Conservation (phyloP, 257 asterid species). For the Solanum tarapatanum region DNA sequence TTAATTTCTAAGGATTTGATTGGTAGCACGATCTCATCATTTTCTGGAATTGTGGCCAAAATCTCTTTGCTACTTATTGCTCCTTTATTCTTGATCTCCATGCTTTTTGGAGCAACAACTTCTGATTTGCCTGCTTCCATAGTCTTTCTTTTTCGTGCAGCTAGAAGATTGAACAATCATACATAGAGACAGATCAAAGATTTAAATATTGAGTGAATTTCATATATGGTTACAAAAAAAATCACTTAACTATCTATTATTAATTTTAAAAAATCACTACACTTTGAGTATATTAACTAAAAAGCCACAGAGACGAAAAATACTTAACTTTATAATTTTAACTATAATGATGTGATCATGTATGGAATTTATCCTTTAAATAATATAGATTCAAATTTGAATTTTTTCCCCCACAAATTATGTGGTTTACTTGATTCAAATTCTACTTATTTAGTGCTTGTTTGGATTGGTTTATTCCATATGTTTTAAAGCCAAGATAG, state of each 20-base stretch:
- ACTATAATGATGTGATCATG: too few relatives aligned
- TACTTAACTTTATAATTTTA: too few relatives aligned
- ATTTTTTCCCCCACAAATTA: rapidly evolving
- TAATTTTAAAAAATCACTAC: background rate
- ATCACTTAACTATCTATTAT: background rate
- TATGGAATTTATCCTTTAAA: too few relatives aligned
- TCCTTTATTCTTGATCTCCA: background rate
- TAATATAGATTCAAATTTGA: too few relatives aligned
- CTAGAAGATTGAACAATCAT: background rate
- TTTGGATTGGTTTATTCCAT: too few relatives aligned
- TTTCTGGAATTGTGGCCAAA: background rate
- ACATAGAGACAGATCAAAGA: background rate
- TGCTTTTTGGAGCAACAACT: background rate
- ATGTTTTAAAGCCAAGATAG: too few relatives aligned
- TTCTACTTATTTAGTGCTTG: too few relatives aligned
- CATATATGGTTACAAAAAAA: background rate
- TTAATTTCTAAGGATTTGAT: too few relatives aligned
- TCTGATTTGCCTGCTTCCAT: background rate
- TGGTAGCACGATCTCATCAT: background rate
- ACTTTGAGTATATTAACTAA: background rate
- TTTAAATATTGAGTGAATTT: background rate
- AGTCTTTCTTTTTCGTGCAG: background rate
- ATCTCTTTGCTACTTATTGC: background rate
- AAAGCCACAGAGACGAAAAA: too few relatives aligned
- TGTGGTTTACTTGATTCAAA: too few relatives aligned